Conservation (phyloP, 2,329 filamentous ascomycete species). For the Parafenestella ontariensis region DNA sequence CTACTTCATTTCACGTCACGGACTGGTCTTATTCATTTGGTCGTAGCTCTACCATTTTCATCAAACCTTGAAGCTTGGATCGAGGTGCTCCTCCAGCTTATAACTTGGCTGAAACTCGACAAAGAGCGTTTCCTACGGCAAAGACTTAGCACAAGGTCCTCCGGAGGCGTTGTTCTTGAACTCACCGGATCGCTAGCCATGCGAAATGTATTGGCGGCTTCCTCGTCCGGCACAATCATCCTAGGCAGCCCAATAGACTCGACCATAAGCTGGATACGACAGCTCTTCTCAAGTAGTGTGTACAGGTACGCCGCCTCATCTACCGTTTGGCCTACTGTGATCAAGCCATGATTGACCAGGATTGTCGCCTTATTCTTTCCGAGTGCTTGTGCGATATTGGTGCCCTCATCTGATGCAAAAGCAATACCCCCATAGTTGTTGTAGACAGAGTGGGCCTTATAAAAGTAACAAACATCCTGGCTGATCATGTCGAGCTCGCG, state of each 20-base stretch:
- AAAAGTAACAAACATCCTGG: slow-evolving; percentile 68
- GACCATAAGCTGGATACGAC: slow-evolving; percentile 67
- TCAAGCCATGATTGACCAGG: slow-evolving; percentile 71
- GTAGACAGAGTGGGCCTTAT: slow-evolving; percentile 68
- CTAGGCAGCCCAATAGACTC: slow-evolving; percentile 65
- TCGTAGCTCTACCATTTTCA: too few relatives aligned
- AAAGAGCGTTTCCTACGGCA: background rate
- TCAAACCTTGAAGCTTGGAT: too few relatives aligned
- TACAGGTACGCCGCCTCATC: slow-evolving; percentile 74
- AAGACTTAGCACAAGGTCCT: background rate
- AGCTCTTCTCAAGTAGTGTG: slow-evolving; percentile 68
- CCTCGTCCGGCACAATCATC: slow-evolving; percentile 59
- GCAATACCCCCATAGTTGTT: slow-evolving; percentile 64
- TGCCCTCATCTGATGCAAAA: slow-evolving; percentile 65
- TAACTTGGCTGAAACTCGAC: slow-evolving; percentile 1
- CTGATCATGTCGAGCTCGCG: slow-evolving; percentile 70
- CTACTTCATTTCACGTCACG: too few relatives aligned
- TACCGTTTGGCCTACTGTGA: slow-evolving; percentile 71
- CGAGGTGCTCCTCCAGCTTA: background rate
- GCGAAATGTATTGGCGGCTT: slow-evolving; percentile 38
- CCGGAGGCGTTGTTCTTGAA: background rate
- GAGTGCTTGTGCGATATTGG: slow-evolving; percentile 66
- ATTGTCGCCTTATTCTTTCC: slow-evolving; percentile 67
- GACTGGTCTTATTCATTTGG: too few relatives aligned
- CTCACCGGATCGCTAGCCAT: slow-evolving; percentile 1